Evolutionary conservation across 2,329 filamentous ascomycete species (phyloP).

Genomic region (Periglandula ipomoeae): DNA sequence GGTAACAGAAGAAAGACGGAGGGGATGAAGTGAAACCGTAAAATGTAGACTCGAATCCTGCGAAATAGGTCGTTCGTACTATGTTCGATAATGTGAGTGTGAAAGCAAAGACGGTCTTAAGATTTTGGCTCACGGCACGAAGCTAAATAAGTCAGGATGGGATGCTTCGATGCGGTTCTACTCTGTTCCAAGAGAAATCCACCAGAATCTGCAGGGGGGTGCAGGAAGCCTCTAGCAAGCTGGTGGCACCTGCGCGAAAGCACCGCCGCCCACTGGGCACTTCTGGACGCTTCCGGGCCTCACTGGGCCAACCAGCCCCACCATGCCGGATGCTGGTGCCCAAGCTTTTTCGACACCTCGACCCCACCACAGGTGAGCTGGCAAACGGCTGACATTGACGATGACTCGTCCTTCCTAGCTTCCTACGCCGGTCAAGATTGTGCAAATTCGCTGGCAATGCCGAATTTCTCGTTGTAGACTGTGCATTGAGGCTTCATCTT

Average conservation of each 20-base stretch:
- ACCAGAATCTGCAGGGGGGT: constrained; percentile 25
- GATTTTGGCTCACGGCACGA: constrained; percentile 10
- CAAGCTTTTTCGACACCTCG: too few species aligned
- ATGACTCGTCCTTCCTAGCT: too few species aligned
- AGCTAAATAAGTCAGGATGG: constrained; percentile 30
- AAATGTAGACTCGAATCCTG: too few species aligned
- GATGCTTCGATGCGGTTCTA: constrained; percentile 34
- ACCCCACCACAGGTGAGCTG: too few species aligned
- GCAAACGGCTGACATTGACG: too few species aligned
- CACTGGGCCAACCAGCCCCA: not conserved
- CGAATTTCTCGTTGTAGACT: too few species aligned
- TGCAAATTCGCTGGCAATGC: too few species aligned
- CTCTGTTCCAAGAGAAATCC: constrained; percentile 33
- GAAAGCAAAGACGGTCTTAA: constrained; percentile 13
- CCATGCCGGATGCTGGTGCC: too few species aligned
- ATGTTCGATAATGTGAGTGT: constrained; percentile 16
- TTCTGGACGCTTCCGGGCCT: not conserved
- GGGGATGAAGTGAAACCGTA: constrained; percentile 8
- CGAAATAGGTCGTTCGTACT: too few species aligned
- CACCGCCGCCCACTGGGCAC: constrained; percentile 4
- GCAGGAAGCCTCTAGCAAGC: constrained; percentile 19
- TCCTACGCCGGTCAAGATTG: too few species aligned
- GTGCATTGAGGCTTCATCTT: too few species aligned
- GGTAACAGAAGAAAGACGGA: too few species aligned
- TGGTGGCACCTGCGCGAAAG: not conserved